Base-by-base conservation (phyloP, 2,329 filamentous ascomycete genomes). In the Talaromyces sp. region DNA sequence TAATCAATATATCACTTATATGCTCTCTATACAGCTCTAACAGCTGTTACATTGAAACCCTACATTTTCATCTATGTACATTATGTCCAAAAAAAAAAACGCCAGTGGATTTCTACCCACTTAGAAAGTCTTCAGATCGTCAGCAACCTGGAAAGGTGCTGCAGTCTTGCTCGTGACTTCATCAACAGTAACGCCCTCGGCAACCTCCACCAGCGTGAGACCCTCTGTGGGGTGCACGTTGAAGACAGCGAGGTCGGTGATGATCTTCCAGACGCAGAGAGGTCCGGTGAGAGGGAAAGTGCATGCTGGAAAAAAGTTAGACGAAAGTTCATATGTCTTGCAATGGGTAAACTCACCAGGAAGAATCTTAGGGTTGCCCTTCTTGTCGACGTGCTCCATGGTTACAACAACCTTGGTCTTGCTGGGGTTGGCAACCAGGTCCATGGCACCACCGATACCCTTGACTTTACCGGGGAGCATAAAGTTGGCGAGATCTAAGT, bases 391-490 rank as follows among this genome's bases (percentile, higher is more conserved):
- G 70, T 90, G 88, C 70, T 89, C 87, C 52, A 87, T 90, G 1
- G 87, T 85, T 4, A 90, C 86, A 17, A 90, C 86, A 65, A 90
- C 87, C 78, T 87, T 88, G 66, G 86, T 89, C 69, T 81, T 80
- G 67, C 86, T 83, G 1, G 86, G 86, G 73, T 88, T 88, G 55
- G 83, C 85, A 5, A 89, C 85, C 3, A 89, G 77, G 70, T 89
- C 86, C 86, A 89, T 89, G 25, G 86, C 86, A 53, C 86, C 86
- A 62, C 90, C 90, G 85, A 93, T 92, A 33, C 90, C 90, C 81
- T 93, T 93, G 19, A 64, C 84, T 76, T 92, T 92, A 49, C 91
- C 91, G 0, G 91, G 91, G 66, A 96, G 88, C 88, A 95, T 95
- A 81, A 91, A 96, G 78, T 95, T 95, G 61, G 91, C 91, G 58